Evolutionary conservation across 176 grass and related monocot genomes (phyloP), one percentile per base, ranked within the genome.

Genomic region (Oryza coarctata): DNA sequence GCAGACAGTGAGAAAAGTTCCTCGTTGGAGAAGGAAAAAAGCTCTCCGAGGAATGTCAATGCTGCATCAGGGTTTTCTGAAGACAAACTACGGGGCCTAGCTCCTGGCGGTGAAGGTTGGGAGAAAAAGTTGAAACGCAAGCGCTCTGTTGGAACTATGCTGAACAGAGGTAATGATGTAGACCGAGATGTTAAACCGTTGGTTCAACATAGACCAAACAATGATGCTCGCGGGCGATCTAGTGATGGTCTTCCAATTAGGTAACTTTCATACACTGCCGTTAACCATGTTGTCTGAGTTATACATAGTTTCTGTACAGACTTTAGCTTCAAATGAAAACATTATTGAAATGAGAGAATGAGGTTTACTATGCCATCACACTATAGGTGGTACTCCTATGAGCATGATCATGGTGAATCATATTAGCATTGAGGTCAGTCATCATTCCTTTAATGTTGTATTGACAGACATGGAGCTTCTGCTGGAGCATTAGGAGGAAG

Each of bases 91-190:
- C 81, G 82, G 68, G 87, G 67, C 41, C 81, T 94, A 35, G 67
- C 92, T 80, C 87, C 92, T 61, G 89, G 84, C 0, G 69, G 89
- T 73, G 92, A 94, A 23, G 92, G 81, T 33, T 92, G 87, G 92
- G 92, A 89, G 89, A 94, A 92, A 22, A 94, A 89, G 65, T 18
- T 91, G 81, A 92, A 89, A 85, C 77, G 92, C 9, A 92, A 80
- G 73, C 89, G 89, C 47, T 94, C 89, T 85, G 84, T 92, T 73
- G 89, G 92, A n/a, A 90, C 87, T 69, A 87, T 93, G 87, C 77
- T 88, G 70, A 92, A 83, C 82, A 88, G 92, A 79, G 68, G 60
- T 63, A 91, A 60, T 20, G 89, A 94, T 60, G 63, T 82, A 29
- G 89, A 91, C 68, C 70, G 85, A 71, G 80, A 87, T 71, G 71